These are phyloP conservation scores for Anthracocystis panici-leucophaei DNA, from an alignment of 1,284 basidiomycete genomes.

Conservation along the genomic window DNA sequence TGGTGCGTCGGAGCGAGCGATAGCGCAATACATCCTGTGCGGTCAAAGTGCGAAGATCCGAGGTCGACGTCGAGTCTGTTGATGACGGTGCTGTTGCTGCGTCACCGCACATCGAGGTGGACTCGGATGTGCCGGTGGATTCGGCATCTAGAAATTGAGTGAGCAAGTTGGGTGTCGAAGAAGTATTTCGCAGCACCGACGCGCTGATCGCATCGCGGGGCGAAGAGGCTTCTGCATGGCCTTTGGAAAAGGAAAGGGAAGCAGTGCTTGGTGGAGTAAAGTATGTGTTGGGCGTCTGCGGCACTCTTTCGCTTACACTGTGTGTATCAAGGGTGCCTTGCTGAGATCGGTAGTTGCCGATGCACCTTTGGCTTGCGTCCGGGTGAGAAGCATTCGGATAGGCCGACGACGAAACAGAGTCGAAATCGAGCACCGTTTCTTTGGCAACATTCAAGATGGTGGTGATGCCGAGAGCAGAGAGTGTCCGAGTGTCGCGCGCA, in stretches of 20 bases:
- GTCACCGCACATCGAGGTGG: not conserved
- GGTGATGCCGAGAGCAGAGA: slow-evolving; percentile 80
- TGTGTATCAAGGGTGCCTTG: slow-evolving; percentile 4
- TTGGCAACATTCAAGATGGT: slow-evolving; percentile 94
- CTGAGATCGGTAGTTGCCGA: not conserved
- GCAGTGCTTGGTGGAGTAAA: slow-evolving; percentile 46
- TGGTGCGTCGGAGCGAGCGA: slow-evolving; percentile 37
- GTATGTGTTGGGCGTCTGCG: slow-evolving; percentile 34
- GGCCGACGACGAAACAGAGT: not conserved
- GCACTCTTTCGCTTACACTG: slow-evolving; percentile 2
- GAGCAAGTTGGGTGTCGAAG: slow-evolving; percentile 62
- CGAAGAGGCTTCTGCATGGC: slow-evolving; percentile 18
- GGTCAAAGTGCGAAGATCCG: slow-evolving; percentile 31
- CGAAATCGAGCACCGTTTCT: slow-evolving; percentile 62
- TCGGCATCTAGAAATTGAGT: slow-evolving; percentile 32
- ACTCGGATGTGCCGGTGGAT: slow-evolving; percentile 8
- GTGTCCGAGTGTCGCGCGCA: slow-evolving; percentile 80
- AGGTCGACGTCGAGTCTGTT: slow-evolving; percentile 7
- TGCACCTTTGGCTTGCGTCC: not conserved
- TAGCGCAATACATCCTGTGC: slow-evolving; percentile 41
- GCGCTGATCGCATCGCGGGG: slow-evolving; percentile 35
- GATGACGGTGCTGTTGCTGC: not conserved
- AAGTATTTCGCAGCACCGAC: slow-evolving; percentile 53
- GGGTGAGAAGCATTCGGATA: slow-evolving; percentile 13
- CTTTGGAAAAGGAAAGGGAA: slow-evolving; percentile 7